These are phyloP conservation scores for Scedosporium boydii DNA, from an alignment of 2,329 filamentous ascomycete genomes.

Conservation along the genomic window DNA sequence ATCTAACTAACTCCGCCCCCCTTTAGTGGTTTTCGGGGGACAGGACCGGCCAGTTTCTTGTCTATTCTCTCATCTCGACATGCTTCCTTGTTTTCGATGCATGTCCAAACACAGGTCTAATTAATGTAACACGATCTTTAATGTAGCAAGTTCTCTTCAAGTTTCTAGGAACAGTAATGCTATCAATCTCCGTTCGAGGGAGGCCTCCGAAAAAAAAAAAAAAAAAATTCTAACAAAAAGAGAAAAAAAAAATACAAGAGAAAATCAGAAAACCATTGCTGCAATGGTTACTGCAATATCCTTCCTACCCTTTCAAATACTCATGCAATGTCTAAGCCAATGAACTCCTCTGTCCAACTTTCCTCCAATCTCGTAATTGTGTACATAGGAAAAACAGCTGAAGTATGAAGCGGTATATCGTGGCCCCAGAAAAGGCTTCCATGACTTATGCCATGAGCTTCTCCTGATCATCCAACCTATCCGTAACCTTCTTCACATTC, in stretches of 20 bases:
- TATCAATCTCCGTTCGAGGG: background rate
- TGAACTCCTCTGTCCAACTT: background rate
- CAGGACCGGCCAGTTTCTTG: background rate
- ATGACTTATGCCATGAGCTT: constrained; percentile 65
- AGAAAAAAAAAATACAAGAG: constrained; percentile 9
- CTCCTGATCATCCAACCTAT: constrained; percentile 88
- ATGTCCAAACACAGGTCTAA: too few relatives aligned
- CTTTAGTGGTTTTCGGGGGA: background rate
- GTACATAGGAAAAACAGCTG: background rate
- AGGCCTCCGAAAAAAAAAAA: background rate
- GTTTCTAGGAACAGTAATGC: background rate
- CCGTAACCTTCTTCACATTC: constrained; percentile 76
- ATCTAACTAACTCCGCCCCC: background rate
- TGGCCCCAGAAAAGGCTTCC: background rate
- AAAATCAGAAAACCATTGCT: background rate
- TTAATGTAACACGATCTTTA: too few relatives aligned
- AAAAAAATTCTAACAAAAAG: constrained; percentile 8
- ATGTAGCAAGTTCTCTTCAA: too few relatives aligned
- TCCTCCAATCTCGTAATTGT: background rate
- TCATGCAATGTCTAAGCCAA: constrained; percentile 2
- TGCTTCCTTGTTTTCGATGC: too few relatives aligned
- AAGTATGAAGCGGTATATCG: background rate
- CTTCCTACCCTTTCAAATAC: background rate
- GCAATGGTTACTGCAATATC: too few relatives aligned
- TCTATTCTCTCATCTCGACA: too few relatives aligned